Base-by-base conservation (phyloP, 1,284 basidiomycete species). In the Prillingera fragicola region DNA sequence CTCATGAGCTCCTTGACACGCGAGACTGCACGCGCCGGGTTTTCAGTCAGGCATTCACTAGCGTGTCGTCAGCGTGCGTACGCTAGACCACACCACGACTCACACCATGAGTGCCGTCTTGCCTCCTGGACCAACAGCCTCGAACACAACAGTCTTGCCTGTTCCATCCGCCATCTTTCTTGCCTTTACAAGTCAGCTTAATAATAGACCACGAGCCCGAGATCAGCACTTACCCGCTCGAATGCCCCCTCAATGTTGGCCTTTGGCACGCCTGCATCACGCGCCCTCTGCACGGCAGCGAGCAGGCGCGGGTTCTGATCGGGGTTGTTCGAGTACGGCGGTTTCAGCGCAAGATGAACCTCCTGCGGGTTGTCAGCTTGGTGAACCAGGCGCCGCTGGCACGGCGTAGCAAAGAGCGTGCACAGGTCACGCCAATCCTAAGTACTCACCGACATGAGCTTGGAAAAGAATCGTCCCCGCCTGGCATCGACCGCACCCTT, bases 11-110 rank as follows among this genome's bases (percentile, higher is more conserved):
- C 79, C 36, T 79, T 79, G 34, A 88, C 71, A 43, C 76, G 76
- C 43, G 79, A 77, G 27, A 83, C 73, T 5, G 85, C 86, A 31
- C 85, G 78, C 41, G 81, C 82, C 22, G 75, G 70, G 58, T 88
- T 88, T 57, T 86, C 80, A 22, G 84, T 83, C 34, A 82, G 63
- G 61, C 83, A 87, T 68, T 88, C 86, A 63, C 86, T 88, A 41
- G 18, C 19, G 39, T 12, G 34, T 38, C 31, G 34, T 31, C 17
- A 15, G 32, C 10, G 39, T 57, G 43, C 14, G 52, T 34, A 41
- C 33, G 32, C 37, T 67, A 50, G 14, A 7, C 26, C 27, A 17
- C n/a, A 4, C n/a, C 34, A 10, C 9, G 13, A 67, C 83, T 70
- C 65, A 85, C 87, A 89, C 80, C 40, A 89, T 78, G 36, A 89